phyloP scores from a whole-genome alignment of 805 yeast species.

The Ogataea siamensis region DNA sequence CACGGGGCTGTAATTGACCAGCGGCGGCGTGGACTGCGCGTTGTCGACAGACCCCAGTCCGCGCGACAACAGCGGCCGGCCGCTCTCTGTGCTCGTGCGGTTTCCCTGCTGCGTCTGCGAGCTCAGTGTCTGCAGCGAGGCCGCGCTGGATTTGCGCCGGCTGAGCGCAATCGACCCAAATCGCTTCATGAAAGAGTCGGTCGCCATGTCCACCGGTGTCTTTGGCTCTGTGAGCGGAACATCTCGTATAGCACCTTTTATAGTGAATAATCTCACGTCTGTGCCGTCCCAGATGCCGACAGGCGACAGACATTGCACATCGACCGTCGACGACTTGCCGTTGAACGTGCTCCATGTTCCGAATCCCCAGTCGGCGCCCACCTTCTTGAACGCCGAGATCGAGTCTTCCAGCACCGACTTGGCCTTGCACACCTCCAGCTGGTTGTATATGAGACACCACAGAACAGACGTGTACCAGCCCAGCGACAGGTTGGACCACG shows the following conservation, averaged over 20 bases:
- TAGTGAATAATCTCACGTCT: slow-evolving; percentile 41
- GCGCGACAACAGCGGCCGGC: slow-evolving; percentile 8
- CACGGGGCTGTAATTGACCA: slow-evolving; percentile 17
- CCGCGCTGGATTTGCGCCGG: slow-evolving; percentile 29
- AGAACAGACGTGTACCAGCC: slow-evolving; percentile 76
- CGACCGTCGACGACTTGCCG: slow-evolving; percentile 10
- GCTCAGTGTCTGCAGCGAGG: slow-evolving; percentile 15
- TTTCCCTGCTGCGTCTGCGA: slow-evolving; percentile 5
- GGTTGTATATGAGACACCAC: slow-evolving; percentile 55
- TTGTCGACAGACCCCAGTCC: neutral
- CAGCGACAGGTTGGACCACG: slow-evolving; percentile 61
- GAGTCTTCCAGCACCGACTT: slow-evolving; percentile 35
- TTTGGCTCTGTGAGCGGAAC: slow-evolving; percentile 34
- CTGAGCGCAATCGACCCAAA: slow-evolving; percentile 42
- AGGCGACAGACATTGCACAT: slow-evolving; percentile 16
- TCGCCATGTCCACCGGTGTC: slow-evolving; percentile 47
- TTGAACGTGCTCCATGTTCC: slow-evolving; percentile 21
- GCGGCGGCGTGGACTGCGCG: slow-evolving; percentile 12
- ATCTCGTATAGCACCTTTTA: slow-evolving; percentile 23
- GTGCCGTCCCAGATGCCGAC: slow-evolving; percentile 47
- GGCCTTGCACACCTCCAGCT: slow-evolving; percentile 35
- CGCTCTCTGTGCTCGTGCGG: slow-evolving; percentile 1
- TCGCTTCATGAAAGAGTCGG: slow-evolving; percentile 47
- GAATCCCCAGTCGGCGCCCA: slow-evolving; percentile 37
- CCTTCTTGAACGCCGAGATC: slow-evolving; percentile 32